Evolutionary conservation across 2,329 filamentous ascomycete species (phyloP), one percentile per base, ranked within the genome.

Genomic region (Shiraia sp.): DNA sequence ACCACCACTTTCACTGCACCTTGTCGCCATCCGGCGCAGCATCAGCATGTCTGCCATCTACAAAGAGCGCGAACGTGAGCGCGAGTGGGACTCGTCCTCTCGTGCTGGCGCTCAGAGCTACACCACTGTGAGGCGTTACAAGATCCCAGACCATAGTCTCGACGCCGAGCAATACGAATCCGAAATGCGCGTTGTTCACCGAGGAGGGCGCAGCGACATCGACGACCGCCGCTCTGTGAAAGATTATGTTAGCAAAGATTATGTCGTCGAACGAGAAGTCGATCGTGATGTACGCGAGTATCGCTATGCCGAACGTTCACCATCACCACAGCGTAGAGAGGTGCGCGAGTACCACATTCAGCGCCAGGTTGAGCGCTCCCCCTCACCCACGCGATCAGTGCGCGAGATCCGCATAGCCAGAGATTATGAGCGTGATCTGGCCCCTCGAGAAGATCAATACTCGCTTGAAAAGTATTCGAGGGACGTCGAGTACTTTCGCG

Each of bases 51-150:
- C 74, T 29, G 69, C 71, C 59, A 63, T 75, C 51, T 73, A 71
- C 61, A 72, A 59, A 48, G 42, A 47, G 35, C 55, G 65, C 46
- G 73, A 75, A 38, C 68, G 72, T 36, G 71, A 75, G 55, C 70
- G 72, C 49, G 72, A 75, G 53, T 73, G 71, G 63, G 72, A 74
- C 31, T 61, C 66, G 10, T 60, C 63, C 23, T 52, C 55, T 32
- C 53, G 55, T 39, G 53, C 58, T 59, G 69, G 69, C 45, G 73
- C 49, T 19, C 65, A 65, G 47, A 63, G 69, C 48, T 78, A 76
- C 56, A 79, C 76, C 51, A 80, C 78, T 6, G 76, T 84, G 53
- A 81, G 80, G 61, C 79, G 81, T 56, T 85, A 85, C 71, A 74
- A 75, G 47, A 65, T 77, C n/a, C 76, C 76, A 35, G 75, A 79